phyloP scores from a whole-genome alignment of 2,329 filamentous ascomycete species.

The Paecilomyces sp. region DNA sequence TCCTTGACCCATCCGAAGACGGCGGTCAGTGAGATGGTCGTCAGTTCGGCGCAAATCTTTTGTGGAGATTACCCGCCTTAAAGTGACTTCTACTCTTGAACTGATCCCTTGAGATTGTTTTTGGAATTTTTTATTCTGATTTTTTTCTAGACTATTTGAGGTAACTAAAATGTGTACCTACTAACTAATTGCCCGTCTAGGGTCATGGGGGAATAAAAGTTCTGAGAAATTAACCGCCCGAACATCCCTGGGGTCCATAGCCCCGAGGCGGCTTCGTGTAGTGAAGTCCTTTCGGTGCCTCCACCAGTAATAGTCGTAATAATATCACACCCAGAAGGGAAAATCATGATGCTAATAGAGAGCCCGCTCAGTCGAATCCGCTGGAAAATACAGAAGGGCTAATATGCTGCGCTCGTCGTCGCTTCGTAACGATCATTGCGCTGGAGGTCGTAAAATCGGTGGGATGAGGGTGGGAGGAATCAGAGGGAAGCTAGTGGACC shows the following conservation, averaged over 20 bases:
- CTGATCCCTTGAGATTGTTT: neutral
- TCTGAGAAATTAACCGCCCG: neutral
- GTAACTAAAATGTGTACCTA: neutral
- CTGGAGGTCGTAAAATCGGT: constrained; percentile 27
- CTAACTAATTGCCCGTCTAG: neutral
- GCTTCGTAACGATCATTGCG: constrained; percentile 19
- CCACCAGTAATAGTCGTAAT: neutral
- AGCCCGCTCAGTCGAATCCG: neutral
- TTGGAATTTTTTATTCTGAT: neutral
- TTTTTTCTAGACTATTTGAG: neutral
- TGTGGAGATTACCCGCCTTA: neutral
- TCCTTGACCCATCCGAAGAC: neutral
- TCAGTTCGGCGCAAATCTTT: neutral
- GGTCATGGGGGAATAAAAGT: neutral
- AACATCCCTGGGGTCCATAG: neutral
- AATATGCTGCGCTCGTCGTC: neutral
- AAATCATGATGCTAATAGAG: neutral
- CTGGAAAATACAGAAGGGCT: neutral
- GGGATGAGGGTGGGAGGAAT: constrained; percentile 2
- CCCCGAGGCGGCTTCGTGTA: neutral
- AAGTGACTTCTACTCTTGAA: neutral
- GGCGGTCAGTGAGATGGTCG: neutral
- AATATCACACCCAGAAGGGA: neutral
- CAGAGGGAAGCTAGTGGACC: constrained; percentile 12
- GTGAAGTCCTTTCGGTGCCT: neutral